Evolutionary conservation across 2,329 filamentous ascomycete species (phyloP), one percentile per base, ranked within the genome.

Genomic region (Akanthomyces lecanii): DNA sequence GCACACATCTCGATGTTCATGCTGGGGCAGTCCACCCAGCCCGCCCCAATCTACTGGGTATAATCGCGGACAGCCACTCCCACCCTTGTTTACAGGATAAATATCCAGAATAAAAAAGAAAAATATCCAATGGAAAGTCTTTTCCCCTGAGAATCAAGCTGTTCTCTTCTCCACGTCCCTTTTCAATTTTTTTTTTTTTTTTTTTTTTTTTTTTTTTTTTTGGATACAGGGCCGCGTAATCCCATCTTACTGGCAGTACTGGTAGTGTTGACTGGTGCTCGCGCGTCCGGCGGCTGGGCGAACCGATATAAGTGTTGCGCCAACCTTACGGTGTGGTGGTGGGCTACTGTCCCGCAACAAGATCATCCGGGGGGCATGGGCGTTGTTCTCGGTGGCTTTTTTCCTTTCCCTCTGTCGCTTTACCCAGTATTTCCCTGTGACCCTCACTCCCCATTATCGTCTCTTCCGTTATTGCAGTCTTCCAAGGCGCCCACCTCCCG

Each of bases 341-440:
- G n/a, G 28, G 51, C 33, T 23, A 23, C 21, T 48, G 42, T 57
- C 55, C 55, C 40, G 42, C 54, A n/a, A 57, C 42, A 11, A 57
- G 54, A 59, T 51, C 33, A 25, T 12, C 54, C 25, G 16, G 40
- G 48, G 12, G 8, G 5, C n/a, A 56, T 58, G 55, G 55, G 55
- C 55, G 44, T 58, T 28, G 48, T 23, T 38, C 55, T 58, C 55
- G 10, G 45, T 50, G 56, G 33, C 56, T 50, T 59, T 40, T 50
- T 38, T 14, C 12, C 21, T 36, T 25, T 5, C n/a, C 54, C 12
- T 5, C 2, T n/a, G n/a, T 40, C 56, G 30, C 21, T 25, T 42
- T 33, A 21, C 21, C 21, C 21, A 21, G 21, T 21, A 51, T 51
- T 50, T 51, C 44, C 54, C 42, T 36, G 14, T 36, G 42, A 57